Evolutionary conservation across 768 basidiomycete genomes (phyloP).

Genomic region (Termitomyces sp.): DNA sequence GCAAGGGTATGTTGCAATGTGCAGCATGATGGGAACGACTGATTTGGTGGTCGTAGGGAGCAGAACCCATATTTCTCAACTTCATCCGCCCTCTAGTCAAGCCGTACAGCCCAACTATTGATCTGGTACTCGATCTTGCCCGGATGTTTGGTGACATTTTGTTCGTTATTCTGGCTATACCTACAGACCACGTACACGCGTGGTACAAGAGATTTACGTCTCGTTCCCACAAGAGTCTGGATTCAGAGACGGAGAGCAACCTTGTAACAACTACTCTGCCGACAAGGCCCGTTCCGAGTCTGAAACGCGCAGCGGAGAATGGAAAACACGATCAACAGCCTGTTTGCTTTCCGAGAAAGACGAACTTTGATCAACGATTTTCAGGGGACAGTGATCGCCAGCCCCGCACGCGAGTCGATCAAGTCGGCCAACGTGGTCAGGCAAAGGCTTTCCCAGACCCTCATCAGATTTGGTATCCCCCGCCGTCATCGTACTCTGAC

Average conservation of each 20-base stretch:
- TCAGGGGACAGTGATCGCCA: not conserved
- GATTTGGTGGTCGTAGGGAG: constrained; percentile 50
- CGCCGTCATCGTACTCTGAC: constrained; percentile 40
- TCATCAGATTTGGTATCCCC: constrained; percentile 61
- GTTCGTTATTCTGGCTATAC: constrained; percentile 37
- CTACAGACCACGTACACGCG: constrained; percentile 29
- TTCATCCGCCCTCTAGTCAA: constrained; percentile 75
- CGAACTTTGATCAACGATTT: not conserved
- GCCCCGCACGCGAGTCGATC: constrained; percentile 2
- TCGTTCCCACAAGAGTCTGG: constrained; percentile 9
- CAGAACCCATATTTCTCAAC: constrained; percentile 82
- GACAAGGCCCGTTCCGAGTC: not conserved
- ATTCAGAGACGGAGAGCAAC: constrained; percentile 18
- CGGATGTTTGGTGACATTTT: constrained; percentile 65
- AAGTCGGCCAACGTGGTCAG: constrained; percentile 10
- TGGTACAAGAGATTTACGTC: constrained; percentile 33
- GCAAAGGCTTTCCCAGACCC: constrained; percentile 1
- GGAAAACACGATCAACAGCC: not conserved
- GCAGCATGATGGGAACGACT: not conserved
- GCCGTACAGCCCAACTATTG: constrained; percentile 67
- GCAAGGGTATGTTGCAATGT: constrained; percentile 48
- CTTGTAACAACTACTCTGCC: not conserved
- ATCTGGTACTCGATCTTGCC: constrained; percentile 57
- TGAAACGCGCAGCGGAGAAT: not conserved
- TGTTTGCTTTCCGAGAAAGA: constrained; percentile 11